Evolutionary conservation across 805 yeast species (phyloP).

Genomic region (Wickerhamiella qilinensis): DNA sequence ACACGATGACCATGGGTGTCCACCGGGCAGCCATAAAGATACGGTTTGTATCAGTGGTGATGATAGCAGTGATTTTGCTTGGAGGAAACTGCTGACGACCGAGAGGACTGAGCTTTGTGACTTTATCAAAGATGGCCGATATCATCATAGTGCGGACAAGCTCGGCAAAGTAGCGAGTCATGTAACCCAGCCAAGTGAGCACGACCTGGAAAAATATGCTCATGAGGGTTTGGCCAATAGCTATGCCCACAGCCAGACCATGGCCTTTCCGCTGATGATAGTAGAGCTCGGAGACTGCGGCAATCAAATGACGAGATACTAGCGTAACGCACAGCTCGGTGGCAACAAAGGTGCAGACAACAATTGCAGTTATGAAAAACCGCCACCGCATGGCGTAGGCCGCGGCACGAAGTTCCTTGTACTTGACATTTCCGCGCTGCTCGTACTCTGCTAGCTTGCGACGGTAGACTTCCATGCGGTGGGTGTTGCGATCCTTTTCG

Average conservation of each 20-base stretch:
- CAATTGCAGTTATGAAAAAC: conserved; percentile 1
- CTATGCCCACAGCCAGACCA: conserved; percentile 52
- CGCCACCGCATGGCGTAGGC: conserved; percentile 12
- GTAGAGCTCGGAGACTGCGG: conserved; percentile 8
- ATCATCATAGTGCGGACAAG: conserved; percentile 55
- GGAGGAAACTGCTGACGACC: conserved; percentile 46
- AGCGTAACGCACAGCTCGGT: conserved; percentile 15
- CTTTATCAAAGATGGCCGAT: conserved; percentile 51
- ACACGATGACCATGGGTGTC: conserved; percentile 11
- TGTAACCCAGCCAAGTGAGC: conserved; percentile 49
- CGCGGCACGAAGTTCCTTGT: conserved; percentile 14
- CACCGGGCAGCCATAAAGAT: conserved; percentile 35
- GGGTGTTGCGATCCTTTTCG: conserved; percentile 9
- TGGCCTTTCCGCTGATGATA: not conserved
- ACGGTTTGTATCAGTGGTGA: conserved; percentile 71
- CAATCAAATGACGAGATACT: conserved; percentile 12
- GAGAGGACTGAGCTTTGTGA: conserved; percentile 41
- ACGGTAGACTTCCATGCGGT: conserved; percentile 8
- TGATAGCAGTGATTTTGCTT: conserved; percentile 57
- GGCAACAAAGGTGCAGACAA: conserved; percentile 7
- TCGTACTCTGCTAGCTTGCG: conserved; percentile 7
- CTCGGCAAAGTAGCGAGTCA: conserved; percentile 48
- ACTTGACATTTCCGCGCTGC: conserved; percentile 3
- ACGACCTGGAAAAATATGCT: conserved; percentile 32
- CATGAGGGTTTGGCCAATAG: conserved; percentile 49